Conservation (phyloP, 768 basidiomycete species). For the Roridomyces roridus region DNA sequence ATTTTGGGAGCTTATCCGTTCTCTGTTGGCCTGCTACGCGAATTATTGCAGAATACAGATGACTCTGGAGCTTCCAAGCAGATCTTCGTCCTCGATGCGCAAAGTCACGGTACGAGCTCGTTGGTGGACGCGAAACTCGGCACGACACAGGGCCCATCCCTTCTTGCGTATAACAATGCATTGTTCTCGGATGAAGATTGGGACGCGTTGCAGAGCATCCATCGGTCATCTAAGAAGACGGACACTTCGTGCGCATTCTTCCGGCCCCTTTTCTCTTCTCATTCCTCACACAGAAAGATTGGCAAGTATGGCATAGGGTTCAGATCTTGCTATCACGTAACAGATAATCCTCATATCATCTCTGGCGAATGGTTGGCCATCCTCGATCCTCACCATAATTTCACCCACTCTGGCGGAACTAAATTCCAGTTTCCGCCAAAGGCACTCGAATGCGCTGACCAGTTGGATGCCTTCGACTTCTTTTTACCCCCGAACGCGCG, state of each 20-base stretch:
- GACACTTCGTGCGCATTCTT: slow-evolving; percentile 46
- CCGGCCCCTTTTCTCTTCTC: neutral
- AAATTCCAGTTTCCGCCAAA: slow-evolving; percentile 35
- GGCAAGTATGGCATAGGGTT: slow-evolving; percentile 62
- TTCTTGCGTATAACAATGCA: slow-evolving; percentile 54
- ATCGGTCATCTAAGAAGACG: slow-evolving; percentile 51
- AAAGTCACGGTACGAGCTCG: slow-evolving; percentile 31
- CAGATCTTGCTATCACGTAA: slow-evolving; percentile 58
- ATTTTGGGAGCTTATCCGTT: slow-evolving; percentile 53
- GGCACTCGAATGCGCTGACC: slow-evolving; percentile 31
- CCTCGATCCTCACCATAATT: slow-evolving; percentile 47
- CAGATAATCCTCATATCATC: slow-evolving; percentile 56
- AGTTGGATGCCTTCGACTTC: slow-evolving; percentile 37
- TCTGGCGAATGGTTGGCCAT: slow-evolving; percentile 46
- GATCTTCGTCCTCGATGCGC: slow-evolving; percentile 49
- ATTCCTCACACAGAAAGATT: slow-evolving; percentile 44
- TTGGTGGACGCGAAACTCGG: slow-evolving; percentile 36
- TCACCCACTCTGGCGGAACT: slow-evolving; percentile 36
- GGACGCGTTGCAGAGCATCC: slow-evolving; percentile 47
- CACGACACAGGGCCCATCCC: slow-evolving; percentile 47
- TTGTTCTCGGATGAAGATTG: slow-evolving; percentile 49
- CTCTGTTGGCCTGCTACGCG: slow-evolving; percentile 49
- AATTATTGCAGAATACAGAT: slow-evolving; percentile 56
- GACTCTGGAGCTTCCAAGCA: slow-evolving; percentile 48
- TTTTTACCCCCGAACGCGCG: slow-evolving; percentile 28